Evolutionary conservation across 2,329 filamentous ascomycete species (phyloP), one percentile per base, ranked within the genome.

Genomic region (Aureobasidium sp.): DNA sequence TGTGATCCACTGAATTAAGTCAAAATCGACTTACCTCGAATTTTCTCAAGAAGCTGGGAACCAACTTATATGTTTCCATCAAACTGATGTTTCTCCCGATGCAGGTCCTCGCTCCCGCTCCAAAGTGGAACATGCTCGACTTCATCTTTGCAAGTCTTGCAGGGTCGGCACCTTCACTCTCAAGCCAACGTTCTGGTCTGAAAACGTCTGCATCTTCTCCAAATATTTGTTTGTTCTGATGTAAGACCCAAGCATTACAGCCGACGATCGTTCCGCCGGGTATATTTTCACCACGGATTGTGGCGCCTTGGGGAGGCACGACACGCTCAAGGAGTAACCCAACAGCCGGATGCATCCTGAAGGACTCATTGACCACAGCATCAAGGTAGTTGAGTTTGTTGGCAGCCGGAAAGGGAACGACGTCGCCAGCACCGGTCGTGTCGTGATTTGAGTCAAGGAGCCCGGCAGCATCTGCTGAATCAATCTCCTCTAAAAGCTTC

Each of bases 81-180:
- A 80, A 63, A 51, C 73, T 75, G 49, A 81, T 77, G 63, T 80
- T 80, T 73, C 78, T 79, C 1, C 88, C 88, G 53, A 82, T 79
- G 67, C 87, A 90, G 1, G 87, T 89, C 67, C 87, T 75, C 12
- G 83, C 81, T 0, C 87, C 87, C 73, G 87, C 87, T 1, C 87
- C 36, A 14, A 37, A 37, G 8, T 37, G 36, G 36, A 44, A 44
- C 41, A 44, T n/a, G 41, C 17, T 44, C 7, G 41, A 20, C 41
- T 44, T 44, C 41, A 44, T 44, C 41, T 44, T 20, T 7, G 15
- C 17, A 17, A 44, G 8, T 3, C 17, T 37, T 5, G 11, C 8
- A 5, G 36, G 36, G 12, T 37, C 36, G 11, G 36, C 36, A 9
- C 39, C 39, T 42, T 42, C 39, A 15, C 39, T 42, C 20, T 44